phyloP scores from a whole-genome alignment of 108 stramenopile genomes.

The Cyclotella choctawhatcheeana region DNA sequence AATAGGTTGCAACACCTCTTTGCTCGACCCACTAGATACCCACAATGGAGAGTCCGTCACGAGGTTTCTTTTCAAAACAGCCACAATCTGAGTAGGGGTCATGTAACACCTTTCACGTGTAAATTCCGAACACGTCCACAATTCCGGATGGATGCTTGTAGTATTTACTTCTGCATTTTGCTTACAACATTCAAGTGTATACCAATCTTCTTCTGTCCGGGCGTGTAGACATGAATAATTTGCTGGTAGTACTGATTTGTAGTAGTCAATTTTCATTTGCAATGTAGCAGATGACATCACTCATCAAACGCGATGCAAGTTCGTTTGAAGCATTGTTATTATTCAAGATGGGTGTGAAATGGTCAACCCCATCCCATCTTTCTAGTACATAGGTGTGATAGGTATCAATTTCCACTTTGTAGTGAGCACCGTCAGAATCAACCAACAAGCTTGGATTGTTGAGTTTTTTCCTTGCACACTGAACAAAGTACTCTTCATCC shows the following conservation, averaged over 20 bases:
- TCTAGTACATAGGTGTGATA: background rate
- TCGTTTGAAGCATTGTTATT: background rate
- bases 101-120: background rate
- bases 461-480: slow-evolving; percentile 1
- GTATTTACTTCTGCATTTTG: no score
- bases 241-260: background rate
- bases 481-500: background rate
- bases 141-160: background rate
- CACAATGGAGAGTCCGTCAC: background rate
- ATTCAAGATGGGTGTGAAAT: background rate
- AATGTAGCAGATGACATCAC: background rate
- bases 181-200: background rate
- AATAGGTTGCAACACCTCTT: slow-evolving; percentile 3
- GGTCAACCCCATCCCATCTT: background rate
- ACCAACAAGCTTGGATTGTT: background rate
- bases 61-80: background rate
- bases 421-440: background rate
- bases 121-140: background rate
- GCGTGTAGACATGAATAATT: background rate
- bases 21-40: background rate
- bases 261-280: background rate
- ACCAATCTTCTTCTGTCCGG: background rate
- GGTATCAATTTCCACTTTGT: background rate
- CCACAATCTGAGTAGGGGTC: background rate
- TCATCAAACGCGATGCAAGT: background rate